Conservation (phyloP, 2,329 filamentous ascomycete species). For the Trichoderma oligosporum region DNA sequence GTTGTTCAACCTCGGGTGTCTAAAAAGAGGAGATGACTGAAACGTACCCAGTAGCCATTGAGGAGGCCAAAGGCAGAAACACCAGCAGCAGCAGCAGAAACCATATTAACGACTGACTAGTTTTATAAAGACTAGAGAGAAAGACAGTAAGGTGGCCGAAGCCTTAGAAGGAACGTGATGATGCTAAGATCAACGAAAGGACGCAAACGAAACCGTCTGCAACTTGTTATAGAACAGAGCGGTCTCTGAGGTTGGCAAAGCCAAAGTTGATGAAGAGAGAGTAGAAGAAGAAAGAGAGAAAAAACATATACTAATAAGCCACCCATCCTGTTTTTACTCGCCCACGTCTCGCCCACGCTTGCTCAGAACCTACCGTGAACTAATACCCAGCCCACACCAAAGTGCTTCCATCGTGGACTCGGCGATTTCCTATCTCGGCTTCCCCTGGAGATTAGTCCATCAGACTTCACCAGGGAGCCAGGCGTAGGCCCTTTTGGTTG, state of each 20-base stretch:
- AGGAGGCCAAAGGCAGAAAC: slow-evolving; percentile 30
- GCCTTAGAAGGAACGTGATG: slow-evolving; percentile 23
- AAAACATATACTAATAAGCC: neutral
- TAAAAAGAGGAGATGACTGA: neutral
- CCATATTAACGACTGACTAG: slow-evolving; percentile 23
- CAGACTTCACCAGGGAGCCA: neutral
- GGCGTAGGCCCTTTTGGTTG: neutral
- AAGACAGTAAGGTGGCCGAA: slow-evolving; percentile 36
- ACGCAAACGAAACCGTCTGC: slow-evolving; percentile 38
- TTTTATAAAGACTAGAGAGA: slow-evolving; percentile 17
- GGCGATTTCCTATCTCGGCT: slow-evolving; percentile 26
- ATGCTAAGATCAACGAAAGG: slow-evolving; percentile 37
- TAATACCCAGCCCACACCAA: slow-evolving; percentile 12
- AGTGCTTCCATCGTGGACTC: slow-evolving; percentile 20
- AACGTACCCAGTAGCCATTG: slow-evolving; percentile 41
- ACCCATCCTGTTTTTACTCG: slow-evolving; percentile 18
- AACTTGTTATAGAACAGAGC: slow-evolving; percentile 31
- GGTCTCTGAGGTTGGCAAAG: slow-evolving; percentile 29
- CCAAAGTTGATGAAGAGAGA: slow-evolving; percentile 30
- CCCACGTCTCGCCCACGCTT: slow-evolving; percentile 14
- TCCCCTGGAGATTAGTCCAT: slow-evolving; percentile 15
- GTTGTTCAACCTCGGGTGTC: too few species aligned
- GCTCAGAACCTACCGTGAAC: slow-evolving; percentile 2
- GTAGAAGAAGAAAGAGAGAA: slow-evolving; percentile 12
- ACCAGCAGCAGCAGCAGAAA: slow-evolving; percentile 26